Conservation (phyloP, 306 rosid species). For the Datisca glomerata region DNA sequence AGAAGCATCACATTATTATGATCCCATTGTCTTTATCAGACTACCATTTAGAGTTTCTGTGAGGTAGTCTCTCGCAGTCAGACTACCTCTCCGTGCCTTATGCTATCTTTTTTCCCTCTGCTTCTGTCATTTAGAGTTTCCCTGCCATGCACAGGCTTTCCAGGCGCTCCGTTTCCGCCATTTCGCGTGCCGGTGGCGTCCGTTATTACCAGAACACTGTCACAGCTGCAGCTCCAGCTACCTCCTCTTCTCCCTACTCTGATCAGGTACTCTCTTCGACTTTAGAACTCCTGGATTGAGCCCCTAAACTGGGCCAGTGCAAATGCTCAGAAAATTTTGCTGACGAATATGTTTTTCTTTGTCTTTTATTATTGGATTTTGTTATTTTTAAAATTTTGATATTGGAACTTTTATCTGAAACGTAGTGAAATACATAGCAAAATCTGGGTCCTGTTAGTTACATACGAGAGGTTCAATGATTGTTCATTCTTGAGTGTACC, state of each 20-base stretch:
- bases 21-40: constrained; percentile 83
- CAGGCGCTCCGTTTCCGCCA: constrained; percentile 39
- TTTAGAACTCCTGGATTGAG: not conserved
- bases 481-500: too few species aligned
- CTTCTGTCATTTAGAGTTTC: too few species aligned
- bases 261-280: constrained; percentile 17
- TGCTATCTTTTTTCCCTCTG: too few species aligned
- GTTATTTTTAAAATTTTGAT: too few species aligned
- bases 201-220: constrained; percentile 12
- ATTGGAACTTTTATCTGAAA: too few species aligned
- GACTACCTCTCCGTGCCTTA: too few species aligned
- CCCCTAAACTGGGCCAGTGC: not conserved
- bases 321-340: not conserved
- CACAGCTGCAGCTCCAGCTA: constrained; percentile 20
- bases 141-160: constrained; percentile 46
- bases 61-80: constrained; percentile 98
- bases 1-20: constrained; percentile 21
- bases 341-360: too few species aligned
- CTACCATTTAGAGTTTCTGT: constrained; percentile 81
- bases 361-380: too few species aligned
- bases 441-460: too few species aligned
- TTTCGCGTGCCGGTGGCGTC: constrained; percentile 58
- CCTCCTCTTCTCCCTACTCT: constrained; percentile 16
- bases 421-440: too few species aligned
- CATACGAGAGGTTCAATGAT: too few species aligned